These are phyloP conservation scores for Neofusicoccum parvum DNA, from an alignment of 2,329 filamentous ascomycete species.

Conservation along the genomic window DNA sequence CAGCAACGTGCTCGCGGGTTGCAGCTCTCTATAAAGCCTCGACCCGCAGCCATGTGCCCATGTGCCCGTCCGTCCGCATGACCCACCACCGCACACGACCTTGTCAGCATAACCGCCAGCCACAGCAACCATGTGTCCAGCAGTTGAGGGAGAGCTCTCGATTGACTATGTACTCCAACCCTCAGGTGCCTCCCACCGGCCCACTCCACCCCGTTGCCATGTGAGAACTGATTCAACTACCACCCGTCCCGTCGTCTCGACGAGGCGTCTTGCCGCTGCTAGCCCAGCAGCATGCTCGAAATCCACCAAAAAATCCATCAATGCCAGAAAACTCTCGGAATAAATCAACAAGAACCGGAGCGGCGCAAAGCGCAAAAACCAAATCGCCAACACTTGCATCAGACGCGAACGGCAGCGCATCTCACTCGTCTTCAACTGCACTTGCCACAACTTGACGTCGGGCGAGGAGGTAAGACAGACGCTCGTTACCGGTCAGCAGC, in stretches of 20 bases:
- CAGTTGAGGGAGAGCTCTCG: slow-evolving; percentile 13
- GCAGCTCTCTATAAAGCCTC: slow-evolving; percentile 18
- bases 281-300: slow-evolving; percentile 8
- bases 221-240: not conserved
- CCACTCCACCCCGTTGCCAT: slow-evolving; percentile 10
- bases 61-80: slow-evolving; percentile 8
- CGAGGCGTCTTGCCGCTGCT: slow-evolving; percentile 21
- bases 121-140: not conserved
- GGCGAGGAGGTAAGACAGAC: slow-evolving; percentile 41
- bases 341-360: slow-evolving; percentile 37
- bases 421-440: slow-evolving; percentile 36
- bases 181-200: not conserved
- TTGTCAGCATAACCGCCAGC: not conserved
- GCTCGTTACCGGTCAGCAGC: slow-evolving; percentile 47
- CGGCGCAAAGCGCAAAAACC: slow-evolving; percentile 37
- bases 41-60: not conserved
- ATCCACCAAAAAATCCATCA: slow-evolving; percentile 9
- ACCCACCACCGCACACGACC: not conserved
- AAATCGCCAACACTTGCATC: slow-evolving; percentile 37
- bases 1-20: slow-evolving; percentile 1
- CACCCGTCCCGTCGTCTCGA: slow-evolving; percentile 15
- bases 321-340: slow-evolving; percentile 25
- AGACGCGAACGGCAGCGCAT: slow-evolving; percentile 27
- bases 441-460: not conserved
- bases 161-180: slow-evolving; percentile 13